Percentiles rank a stretch among this genome's conserved stretches.
Conservation (phyloP, 2,329 filamentous ascomycete species). For the Apiospora aurea region DNA sequence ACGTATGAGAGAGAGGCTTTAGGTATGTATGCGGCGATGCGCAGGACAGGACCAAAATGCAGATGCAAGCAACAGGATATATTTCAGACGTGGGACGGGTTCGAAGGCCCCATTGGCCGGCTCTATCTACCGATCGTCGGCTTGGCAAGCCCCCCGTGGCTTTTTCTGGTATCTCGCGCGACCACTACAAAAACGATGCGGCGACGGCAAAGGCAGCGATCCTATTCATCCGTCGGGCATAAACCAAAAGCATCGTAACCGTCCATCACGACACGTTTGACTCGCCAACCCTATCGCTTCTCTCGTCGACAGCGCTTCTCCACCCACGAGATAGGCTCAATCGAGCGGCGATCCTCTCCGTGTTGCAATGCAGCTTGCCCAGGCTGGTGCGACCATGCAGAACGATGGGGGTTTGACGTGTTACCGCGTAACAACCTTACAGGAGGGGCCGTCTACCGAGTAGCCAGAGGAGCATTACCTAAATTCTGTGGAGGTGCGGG, state of each 20-base stretch:
- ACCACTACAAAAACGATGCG: not conserved
- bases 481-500: not conserved
- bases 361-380: slow-evolving; percentile 11
- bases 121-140: slow-evolving; percentile 7
- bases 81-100: not conserved
- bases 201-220: not conserved
- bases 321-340: not conserved
- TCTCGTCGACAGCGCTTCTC: slow-evolving; percentile 6
- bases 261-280: not conserved
- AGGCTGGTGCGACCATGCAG: not conserved
- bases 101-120: not conserved
- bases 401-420: not conserved
- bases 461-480: not conserved
- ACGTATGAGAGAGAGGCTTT: not conserved
- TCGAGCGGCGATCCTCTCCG: not conserved
- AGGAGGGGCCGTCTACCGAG: slow-evolving; percentile 4
- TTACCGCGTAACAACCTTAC: slow-evolving; percentile 1
- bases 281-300: not conserved
- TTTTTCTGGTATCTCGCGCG: slow-evolving; percentile 7
- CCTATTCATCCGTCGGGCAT: slow-evolving; percentile 14
- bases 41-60: not conserved
- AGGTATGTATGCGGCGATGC: too few relatives aligned
- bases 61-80: not conserved
- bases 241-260: not conserved
- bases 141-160: slow-evolving; percentile 18